Evolutionary conservation across 2,329 filamentous ascomycete species (phyloP).

Genomic region (Colletotrichum scovillei): DNA sequence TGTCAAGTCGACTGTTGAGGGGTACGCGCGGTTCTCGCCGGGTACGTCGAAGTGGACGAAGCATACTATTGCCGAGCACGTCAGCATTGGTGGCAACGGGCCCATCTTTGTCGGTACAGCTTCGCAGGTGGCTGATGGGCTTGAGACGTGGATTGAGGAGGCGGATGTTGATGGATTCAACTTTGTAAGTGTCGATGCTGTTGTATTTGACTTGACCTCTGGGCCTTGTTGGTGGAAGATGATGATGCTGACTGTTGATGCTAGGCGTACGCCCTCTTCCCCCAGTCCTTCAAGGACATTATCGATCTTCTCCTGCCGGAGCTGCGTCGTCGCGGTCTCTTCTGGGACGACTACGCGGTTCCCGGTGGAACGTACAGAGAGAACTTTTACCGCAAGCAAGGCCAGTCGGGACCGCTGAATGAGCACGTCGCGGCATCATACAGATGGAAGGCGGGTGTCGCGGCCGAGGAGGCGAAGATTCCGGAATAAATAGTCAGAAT

Average conservation of each 20-base stretch:
- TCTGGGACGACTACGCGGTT: conserved; percentile 65
- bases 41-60: conserved; percentile 78
- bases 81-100: conserved; percentile 75
- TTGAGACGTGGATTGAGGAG: conserved; percentile 75
- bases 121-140: conserved; percentile 71
- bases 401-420: conserved; percentile 59
- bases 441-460: conserved; percentile 50
- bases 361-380: conserved; percentile 70
- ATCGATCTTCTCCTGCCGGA: conserved; percentile 74
- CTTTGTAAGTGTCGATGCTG: conserved; percentile 57
- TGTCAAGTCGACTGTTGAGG: conserved; percentile 67
- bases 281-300: conserved; percentile 75
- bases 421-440: conserved; percentile 65
- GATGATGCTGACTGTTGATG: neutral
- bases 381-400: conserved; percentile 65
- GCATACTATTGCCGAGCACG: conserved; percentile 74
- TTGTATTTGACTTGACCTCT: neutral
- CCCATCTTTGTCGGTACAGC: conserved; percentile 74
- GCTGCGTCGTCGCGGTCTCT: conserved; percentile 67
- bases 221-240: too few species aligned
- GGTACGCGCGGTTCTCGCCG: conserved; percentile 66
- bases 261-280: conserved; percentile 73
- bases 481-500: conserved; percentile 22
- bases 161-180: conserved; percentile 83
- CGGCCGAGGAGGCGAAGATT: conserved; percentile 43